Conservation (phyloP, 345 rosid genomes). For the Acer negundo region DNA sequence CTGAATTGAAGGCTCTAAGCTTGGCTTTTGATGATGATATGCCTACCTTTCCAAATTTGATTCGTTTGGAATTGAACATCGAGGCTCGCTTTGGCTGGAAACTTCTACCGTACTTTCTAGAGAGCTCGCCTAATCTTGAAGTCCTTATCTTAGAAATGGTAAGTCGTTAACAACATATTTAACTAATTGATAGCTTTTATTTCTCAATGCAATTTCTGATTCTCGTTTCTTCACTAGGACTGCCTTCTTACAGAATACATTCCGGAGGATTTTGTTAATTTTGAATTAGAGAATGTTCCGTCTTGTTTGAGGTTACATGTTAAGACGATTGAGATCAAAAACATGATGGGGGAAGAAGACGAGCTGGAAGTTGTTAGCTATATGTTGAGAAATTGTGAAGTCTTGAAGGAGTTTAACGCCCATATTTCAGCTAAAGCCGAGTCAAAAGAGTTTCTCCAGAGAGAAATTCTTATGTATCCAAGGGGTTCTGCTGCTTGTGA, state of each 20-base stretch:
- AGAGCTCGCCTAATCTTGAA: background rate
- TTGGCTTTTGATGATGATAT: background rate
- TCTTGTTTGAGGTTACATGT: background rate
- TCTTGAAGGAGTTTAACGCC: background rate
- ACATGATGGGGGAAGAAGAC: background rate
- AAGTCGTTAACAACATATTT: background rate
- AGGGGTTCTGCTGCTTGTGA: background rate
- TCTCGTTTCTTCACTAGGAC: background rate
- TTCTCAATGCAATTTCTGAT: background rate
- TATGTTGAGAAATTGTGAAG: background rate
- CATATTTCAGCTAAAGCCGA: no score
- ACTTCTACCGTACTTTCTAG: background rate
- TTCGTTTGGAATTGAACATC: background rate
- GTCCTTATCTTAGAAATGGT: background rate
- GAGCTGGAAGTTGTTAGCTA: background rate
- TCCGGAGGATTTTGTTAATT: background rate
- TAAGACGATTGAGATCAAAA: background rate
- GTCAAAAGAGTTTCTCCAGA: no score
- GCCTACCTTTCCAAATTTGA: conserved; percentile 13
- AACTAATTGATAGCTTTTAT: background rate
- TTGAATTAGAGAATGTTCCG: background rate
- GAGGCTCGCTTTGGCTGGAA: background rate
- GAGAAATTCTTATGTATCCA: conserved; percentile 9
- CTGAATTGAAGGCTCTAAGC: background rate
- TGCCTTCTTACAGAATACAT: no score